These are phyloP conservation scores for Cyberlindnera veronae DNA, from an alignment of 805 yeast species.

Conservation along the genomic window DNA sequence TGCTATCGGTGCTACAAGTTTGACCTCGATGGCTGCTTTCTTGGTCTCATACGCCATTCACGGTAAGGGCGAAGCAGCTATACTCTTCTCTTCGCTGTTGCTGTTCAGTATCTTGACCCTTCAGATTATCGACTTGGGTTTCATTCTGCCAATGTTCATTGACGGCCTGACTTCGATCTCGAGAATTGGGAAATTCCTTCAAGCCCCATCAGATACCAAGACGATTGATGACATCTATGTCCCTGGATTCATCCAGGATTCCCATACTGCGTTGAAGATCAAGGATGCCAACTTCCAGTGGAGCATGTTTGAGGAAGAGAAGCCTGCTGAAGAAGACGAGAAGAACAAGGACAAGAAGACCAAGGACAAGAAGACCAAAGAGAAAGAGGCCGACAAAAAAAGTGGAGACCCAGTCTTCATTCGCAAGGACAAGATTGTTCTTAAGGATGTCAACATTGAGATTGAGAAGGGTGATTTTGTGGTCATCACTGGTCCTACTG, in stretches of 20 bases:
- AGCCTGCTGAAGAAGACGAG: not conserved
- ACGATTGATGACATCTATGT: constrained; percentile 32
- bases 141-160: constrained; percentile 56
- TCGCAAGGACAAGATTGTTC: constrained; percentile 21
- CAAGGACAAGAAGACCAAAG: not conserved
- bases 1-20: constrained; percentile 44
- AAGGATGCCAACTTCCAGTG: constrained; percentile 58
- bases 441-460: constrained; percentile 43
- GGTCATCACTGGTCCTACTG: constrained; percentile 75
- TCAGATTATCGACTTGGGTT: constrained; percentile 51
- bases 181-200: constrained; percentile 56
- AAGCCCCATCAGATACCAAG: constrained; percentile 42
- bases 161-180: constrained; percentile 56
- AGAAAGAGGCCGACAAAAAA: not conserved
- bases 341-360: not conserved
- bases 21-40: constrained; percentile 54
- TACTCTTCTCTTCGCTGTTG: constrained; percentile 64
- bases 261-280: constrained; percentile 44
- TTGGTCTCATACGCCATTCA: constrained; percentile 34
- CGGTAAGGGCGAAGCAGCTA: constrained; percentile 48
- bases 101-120: constrained; percentile 58
- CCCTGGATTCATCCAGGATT: constrained; percentile 10
- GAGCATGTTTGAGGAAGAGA: constrained; percentile 39
- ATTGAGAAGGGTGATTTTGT: constrained; percentile 66
- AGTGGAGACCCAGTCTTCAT: not conserved